A percentile compares a stretch with the other conserved stretches of the same genome.
Conservation (phyloP, 202 grass and related monocot genomes). For the Hordeum pubiflorum region DNA sequence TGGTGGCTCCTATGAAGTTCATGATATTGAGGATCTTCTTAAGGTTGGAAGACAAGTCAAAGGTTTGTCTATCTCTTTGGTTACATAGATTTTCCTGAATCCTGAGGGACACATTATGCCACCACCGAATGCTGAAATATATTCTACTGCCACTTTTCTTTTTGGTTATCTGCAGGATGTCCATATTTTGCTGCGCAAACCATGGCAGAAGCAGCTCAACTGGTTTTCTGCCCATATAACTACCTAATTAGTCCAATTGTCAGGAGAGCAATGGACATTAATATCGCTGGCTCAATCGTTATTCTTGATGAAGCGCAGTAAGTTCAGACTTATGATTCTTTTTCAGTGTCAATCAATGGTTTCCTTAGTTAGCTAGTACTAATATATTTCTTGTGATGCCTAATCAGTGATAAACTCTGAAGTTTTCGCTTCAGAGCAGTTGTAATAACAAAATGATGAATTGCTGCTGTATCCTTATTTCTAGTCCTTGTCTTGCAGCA, state of each 20-base stretch:
- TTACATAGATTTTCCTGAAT: constrained; percentile 8
- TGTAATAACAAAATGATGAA: neutral
- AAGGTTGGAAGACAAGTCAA: constrained; percentile 62
- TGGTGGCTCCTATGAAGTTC: constrained; percentile 87
- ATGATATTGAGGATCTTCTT: constrained; percentile 96
- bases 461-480: constrained; percentile 17
- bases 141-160: neutral
- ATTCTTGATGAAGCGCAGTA: constrained; percentile 99
- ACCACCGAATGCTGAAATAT: neutral
- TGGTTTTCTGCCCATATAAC: constrained; percentile 96
- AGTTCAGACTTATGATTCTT: constrained; percentile 24
- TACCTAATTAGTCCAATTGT: constrained; percentile 91
- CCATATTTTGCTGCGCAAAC: constrained; percentile 92
- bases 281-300: constrained; percentile 70
- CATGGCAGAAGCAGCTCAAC: constrained; percentile 65
- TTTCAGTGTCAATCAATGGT: constrained; percentile 3
- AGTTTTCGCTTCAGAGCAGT: neutral
- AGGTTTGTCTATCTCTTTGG: constrained; percentile 49
- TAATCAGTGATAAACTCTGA: neutral
- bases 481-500: constrained; percentile 41
- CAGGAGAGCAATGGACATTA: constrained; percentile 95
- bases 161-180: constrained; percentile 50
- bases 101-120: neutral
- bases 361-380: neutral
- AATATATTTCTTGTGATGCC: neutral